Base-by-base conservation (phyloP, 164 flowering plant species). In the Nelumbo lutea region DNA sequence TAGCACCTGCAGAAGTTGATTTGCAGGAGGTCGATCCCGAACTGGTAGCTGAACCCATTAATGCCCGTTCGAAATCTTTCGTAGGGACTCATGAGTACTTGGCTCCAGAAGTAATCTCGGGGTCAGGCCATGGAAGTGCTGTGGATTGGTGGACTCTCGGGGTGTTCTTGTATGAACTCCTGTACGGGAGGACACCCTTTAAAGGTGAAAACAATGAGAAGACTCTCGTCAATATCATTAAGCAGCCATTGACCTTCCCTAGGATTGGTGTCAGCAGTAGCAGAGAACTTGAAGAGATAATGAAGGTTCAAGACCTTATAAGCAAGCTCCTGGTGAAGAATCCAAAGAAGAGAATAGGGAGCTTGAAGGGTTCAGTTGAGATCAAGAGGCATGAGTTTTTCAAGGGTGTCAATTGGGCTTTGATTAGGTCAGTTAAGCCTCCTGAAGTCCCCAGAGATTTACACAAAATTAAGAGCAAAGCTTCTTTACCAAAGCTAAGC, bases 141-240 rank as follows among this genome's bases (percentile, higher is more conserved):
- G 98, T 93, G 8, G 98, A 93, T 65, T 93, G 98, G 98, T 93
- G 98, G 98, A 88, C 98, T 1, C 70, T 87, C 10, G 98, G 98
- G 51, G 89, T 89, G 72, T 90, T 93, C 64, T 62, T 93, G 66
- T 93, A 83, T 74, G 98, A 93, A 69, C 71, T 93, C 77, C 8
- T 93, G 44, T 89, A 83, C 56, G 96, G 98, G 2, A 80, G 48
- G n/a, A 90, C 98, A 3, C 98, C 98, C 0, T 93, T 93, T 70
- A 93, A 85, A 68, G 96, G 98, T 0, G 93, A 88, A 45, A 89
- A 78, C 78, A 93, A 93, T 72, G 96, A 89, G 84, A 86, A 79
- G 59, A 93, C 98, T 0, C 81, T 93, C 6, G 66, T 82, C 9
- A 93, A 90, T 76, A 93, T 93, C 10, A 68, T 93, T 39, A 89